A percentile compares a stretch with the other conserved stretches of the same genome.
Evolutionary conservation across 1,284 basidiomycete species (phyloP).

Genomic region (Austroboletus novae-zelandiae): DNA sequence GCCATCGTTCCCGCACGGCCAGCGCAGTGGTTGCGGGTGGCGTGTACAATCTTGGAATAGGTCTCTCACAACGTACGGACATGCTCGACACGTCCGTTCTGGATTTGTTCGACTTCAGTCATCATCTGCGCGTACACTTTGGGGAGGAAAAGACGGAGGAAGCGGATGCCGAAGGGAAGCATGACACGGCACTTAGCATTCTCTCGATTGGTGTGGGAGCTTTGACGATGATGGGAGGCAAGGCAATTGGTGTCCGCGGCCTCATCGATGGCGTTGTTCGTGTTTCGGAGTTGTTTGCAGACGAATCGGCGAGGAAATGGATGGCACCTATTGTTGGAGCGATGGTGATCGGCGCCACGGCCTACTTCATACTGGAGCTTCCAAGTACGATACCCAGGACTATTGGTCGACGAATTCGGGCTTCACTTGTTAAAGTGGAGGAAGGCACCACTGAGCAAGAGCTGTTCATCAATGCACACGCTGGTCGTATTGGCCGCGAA

Average conservation of each 20-base stretch:
- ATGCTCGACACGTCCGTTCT: conserved; percentile 71
- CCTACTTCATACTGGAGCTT: conserved; percentile 86
- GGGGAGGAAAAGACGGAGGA: conserved; percentile 44
- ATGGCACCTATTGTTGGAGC: conserved; percentile 83
- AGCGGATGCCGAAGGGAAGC: conserved; percentile 47
- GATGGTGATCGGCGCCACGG: conserved; percentile 70
- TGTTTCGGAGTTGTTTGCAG: conserved; percentile 77
- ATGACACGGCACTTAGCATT: conserved; percentile 67
- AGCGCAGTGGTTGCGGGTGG: conserved; percentile 69
- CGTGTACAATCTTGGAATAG: conserved; percentile 70
- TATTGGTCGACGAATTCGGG: conserved; percentile 76
- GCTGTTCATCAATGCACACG: conserved; percentile 69
- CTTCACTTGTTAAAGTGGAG: conserved; percentile 49
- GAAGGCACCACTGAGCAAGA: conserved; percentile 41
- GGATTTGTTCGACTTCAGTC: conserved; percentile 88
- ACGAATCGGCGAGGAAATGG: conserved; percentile 85
- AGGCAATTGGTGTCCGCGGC: conserved; percentile 74
- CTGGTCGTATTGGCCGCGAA: conserved; percentile 77
- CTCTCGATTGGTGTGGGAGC: conserved; percentile 82
- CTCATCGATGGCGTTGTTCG: conserved; percentile 77
- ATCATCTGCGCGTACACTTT: conserved; percentile 71
- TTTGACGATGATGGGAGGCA: conserved; percentile 82
- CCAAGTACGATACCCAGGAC: conserved; percentile 92
- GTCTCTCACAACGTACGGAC: conserved; percentile 66
- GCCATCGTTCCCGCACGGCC: conserved; percentile 42